Conservation (phyloP, 176 grass and related monocot species). For the Hyparrhenia diplandra region DNA sequence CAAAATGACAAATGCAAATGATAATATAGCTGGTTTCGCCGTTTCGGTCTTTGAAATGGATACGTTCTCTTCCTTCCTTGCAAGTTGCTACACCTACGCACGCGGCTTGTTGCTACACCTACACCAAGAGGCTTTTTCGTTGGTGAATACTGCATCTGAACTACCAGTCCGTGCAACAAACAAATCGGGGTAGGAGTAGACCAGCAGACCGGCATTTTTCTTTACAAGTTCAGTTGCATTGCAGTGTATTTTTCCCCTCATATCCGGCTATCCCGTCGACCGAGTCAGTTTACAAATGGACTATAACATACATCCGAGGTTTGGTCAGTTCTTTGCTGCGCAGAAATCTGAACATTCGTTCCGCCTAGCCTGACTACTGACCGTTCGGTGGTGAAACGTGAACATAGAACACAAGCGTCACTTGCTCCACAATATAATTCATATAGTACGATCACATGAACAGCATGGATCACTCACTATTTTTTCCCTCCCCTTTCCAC, state of each 20-base stretch:
- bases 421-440: conserved; percentile 1
- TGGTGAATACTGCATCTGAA: not conserved
- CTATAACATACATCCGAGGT: not conserved
- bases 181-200: not conserved
- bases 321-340: not conserved
- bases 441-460: conserved; percentile 7
- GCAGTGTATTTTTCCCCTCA: too few relatives aligned
- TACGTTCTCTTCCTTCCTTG: not conserved
- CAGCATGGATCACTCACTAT: not conserved
- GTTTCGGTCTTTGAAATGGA: not conserved
- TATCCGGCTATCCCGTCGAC: not conserved
- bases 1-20: not conserved
- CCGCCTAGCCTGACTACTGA: not conserved
- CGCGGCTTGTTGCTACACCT: not conserved
- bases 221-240: not conserved
- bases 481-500: not conserved
- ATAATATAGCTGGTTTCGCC: not conserved
- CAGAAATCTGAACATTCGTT: not conserved
- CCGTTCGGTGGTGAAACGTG: conserved; percentile 38
- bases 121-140: conserved; percentile 1
- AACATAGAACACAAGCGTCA: conserved; percentile 22
- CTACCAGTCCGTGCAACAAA: not conserved
- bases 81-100: conserved; percentile 4
- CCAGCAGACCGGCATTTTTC: not conserved
- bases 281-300: not conserved